Evolutionary conservation across 2,329 filamentous ascomycete species (phyloP), one percentile per base, ranked within the genome.

Genomic region (Diaporthe sp.): DNA sequence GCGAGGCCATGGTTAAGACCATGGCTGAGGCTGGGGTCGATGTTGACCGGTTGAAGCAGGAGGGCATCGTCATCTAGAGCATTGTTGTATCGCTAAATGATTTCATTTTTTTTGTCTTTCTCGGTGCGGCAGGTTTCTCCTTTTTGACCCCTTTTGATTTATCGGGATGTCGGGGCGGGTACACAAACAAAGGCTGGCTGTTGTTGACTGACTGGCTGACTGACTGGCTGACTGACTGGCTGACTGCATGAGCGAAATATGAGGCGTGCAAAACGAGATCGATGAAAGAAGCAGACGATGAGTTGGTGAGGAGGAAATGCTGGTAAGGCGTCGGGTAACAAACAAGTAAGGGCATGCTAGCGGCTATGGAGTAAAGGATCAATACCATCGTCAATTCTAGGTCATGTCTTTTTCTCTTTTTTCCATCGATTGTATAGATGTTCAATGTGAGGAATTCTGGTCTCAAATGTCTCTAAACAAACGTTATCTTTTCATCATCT

Each of bases 11-110:
- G 39, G 84, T 93, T 76, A 90, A 90, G 82, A 93, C 92, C 12
- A 91, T 95, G 0, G 86, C 90, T 72, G 93, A 92, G 15, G 93
- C 92, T 0, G 94, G 94, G 1, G 94, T 93, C 3, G 92, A 95
- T 77, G 85, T 91, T 6, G 83, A 86, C 70, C 86, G 86, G 81
- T 77, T 91, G 59, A 83, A 87, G 77, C 83, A 88, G 81, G 86
- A 89, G 75, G 87, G 87, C 2, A 85, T 89, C 73, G 80, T 85
- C 72, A 83, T 86, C 78, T 87, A 75, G 80, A 70, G 56, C 47
- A 9, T 50, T n/a, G 70, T 39, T 73, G 50, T 30, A 35, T 25
- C 6, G 37, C 37, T 17, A 25, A 22, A 15, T 17, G 39, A 19
- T 1, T 12, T 35, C 32, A 4, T 19, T 12, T 47, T 2, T 71